Percentiles rank a stretch among this genome's conserved stretches.
phyloP scores from a whole-genome alignment of 2,329 filamentous ascomycete genomes.

The Calonectria montana region DNA sequence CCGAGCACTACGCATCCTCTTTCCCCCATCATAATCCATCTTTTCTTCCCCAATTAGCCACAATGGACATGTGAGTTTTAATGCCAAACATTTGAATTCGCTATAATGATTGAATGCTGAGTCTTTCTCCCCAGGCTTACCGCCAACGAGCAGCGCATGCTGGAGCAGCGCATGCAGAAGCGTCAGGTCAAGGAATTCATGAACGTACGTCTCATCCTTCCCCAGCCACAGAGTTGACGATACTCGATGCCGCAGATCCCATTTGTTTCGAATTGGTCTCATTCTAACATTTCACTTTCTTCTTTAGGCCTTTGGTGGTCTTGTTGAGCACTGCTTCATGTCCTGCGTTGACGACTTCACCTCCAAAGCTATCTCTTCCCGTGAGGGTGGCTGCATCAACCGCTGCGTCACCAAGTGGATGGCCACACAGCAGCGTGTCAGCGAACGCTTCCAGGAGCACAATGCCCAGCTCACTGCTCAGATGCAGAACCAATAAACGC shows the following conservation, averaged over 20 bases:
- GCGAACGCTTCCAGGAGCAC: slow-evolving; percentile 86
- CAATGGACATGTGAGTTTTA: slow-evolving; percentile 45
- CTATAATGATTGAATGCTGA: slow-evolving; percentile 18
- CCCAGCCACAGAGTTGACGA: neutral
- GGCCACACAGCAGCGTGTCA: slow-evolving; percentile 89
- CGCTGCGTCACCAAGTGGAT: slow-evolving; percentile 97
- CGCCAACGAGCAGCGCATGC: slow-evolving; percentile 86
- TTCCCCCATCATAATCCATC: slow-evolving; percentile 18
- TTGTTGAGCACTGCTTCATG: slow-evolving; percentile 90
- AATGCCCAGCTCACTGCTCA: slow-evolving; percentile 69
- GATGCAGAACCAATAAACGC: slow-evolving; percentile 57
- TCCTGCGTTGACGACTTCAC: slow-evolving; percentile 99
- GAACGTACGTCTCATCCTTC: slow-evolving; percentile 72
- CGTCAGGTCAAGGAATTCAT: slow-evolving; percentile 99
- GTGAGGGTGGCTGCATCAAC: slow-evolving; percentile 92
- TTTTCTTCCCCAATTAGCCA: slow-evolving; percentile 27
- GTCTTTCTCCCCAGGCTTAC: slow-evolving; percentile 66
- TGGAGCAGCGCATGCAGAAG: slow-evolving; percentile 94
- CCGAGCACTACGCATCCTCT: slow-evolving; percentile 23
- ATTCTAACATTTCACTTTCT: neutral
- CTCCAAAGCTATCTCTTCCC: slow-evolving; percentile 89
- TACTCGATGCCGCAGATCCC: neutral
- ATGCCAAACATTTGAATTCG: neutral
- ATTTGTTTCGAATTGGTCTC: neutral
- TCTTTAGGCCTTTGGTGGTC: slow-evolving; percentile 50